phyloP scores from a whole-genome alignment of 2,329 filamentous ascomycete genomes.

The Clonostachys rhizophaga region DNA sequence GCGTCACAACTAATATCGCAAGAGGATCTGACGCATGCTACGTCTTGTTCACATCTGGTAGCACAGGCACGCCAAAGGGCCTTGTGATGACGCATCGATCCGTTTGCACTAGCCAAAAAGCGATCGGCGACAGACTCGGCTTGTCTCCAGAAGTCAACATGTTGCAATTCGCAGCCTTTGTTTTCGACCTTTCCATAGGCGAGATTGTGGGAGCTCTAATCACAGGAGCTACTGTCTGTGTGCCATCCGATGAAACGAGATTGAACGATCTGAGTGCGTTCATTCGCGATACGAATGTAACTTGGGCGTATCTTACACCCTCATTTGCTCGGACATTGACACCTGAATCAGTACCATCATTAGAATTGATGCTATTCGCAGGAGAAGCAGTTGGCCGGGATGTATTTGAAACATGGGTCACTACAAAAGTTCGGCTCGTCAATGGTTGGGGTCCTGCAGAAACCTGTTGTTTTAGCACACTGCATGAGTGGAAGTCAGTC shows the following conservation, averaged over 20 bases:
- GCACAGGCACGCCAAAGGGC: constrained; percentile 12
- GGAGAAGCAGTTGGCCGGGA: not conserved
- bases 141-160: not conserved
- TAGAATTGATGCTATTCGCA: not conserved
- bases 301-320: not conserved
- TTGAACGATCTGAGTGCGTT: not conserved
- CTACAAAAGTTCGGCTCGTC: not conserved
- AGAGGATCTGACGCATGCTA: constrained; percentile 10
- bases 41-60: constrained; percentile 11
- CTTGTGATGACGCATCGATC: constrained; percentile 9
- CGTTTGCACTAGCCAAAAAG: not conserved
- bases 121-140: not conserved
- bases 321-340: not conserved
- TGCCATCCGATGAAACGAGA: not conserved
- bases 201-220: constrained; percentile 42
- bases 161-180: constrained; percentile 37
- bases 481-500: not conserved
- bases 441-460: not conserved
- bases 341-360: not conserved
- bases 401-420: not conserved
- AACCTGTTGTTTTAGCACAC: not conserved
- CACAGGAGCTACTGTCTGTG: constrained; percentile 6
- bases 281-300: not conserved
- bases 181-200: constrained; percentile 38
- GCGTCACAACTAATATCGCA: too few relatives aligned